Evolutionary conservation across 768 basidiomycete species (phyloP), one percentile per base, ranked within the genome.

Genomic region (Coprinopsis cinerea): DNA sequence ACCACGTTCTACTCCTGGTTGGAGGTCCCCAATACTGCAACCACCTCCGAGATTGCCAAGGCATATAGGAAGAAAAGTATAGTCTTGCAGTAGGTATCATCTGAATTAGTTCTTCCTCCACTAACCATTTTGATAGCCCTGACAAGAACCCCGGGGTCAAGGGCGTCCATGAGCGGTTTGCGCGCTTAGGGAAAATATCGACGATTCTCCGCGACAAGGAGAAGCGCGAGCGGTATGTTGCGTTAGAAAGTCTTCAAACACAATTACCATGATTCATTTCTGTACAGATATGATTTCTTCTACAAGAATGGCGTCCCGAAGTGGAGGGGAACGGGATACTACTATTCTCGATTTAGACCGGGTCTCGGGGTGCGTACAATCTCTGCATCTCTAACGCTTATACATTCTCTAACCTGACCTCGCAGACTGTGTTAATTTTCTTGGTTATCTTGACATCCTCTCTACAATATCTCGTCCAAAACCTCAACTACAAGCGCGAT

Each of bases 1-100:
- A 91, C 87, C n/a, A 89, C 83, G 0, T 99, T 98, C 70, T 99
- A 99, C 71, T 90, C 91, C 10, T 95, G 88, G 83, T 71, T 99
- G 37, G 86, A 88, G 51, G 79, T 96, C 1, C 71, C 89, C 2
- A 67, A 82, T 3, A 81, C 83, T 0, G 94, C 93, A 0, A 71
- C 81, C 14, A 78, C 81, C 4, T 54, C 75, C 23, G 90, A 95
- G 54, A 91, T 98, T 57, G 78, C 78, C 44, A 91, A 87, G 64
- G 92, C 94, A 3, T 98, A 96, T 70, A 73, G 93, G 57, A 96
- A 85, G 67, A 84, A 90, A 68, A 93, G 92, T 61, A 79, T 96
- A 61, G 74, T 80, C 55, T 74, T 95, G 41, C 95, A 98, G 94
- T 97, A 57, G 60, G 88, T 76, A 20, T 34, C 13, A 14, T 25